Evolutionary conservation across 495 filamentous ascomycete species (phyloP).

Genomic region (Pseudoneurospora amorphoporcata): DNA sequence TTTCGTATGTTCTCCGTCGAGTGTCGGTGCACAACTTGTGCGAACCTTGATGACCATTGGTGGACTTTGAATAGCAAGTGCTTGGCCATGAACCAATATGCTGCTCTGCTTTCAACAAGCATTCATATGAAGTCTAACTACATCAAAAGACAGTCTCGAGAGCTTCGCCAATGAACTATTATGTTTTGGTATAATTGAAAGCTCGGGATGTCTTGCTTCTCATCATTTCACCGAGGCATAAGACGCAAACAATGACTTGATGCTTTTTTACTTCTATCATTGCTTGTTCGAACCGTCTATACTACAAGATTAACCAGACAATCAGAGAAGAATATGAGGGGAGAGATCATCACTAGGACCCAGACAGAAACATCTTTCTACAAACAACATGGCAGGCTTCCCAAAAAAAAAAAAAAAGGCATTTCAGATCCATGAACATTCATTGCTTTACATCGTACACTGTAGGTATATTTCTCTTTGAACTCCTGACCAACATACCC

Average conservation of each 20-base stretch:
- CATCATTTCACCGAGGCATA: neutral
- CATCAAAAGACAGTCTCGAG: too few relatives aligned
- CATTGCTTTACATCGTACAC: constrained; percentile 14
- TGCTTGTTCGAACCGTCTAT: constrained; percentile 21
- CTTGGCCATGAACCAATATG: neutral
- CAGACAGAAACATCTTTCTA: neutral
- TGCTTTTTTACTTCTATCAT: constrained; percentile 12
- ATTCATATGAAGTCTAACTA: too few relatives aligned
- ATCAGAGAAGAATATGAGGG: constrained; percentile 21
- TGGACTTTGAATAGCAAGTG: neutral
- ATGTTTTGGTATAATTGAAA: too few relatives aligned
- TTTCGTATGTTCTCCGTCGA: neutral
- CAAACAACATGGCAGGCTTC: constrained; percentile 8
- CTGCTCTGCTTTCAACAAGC: neutral
- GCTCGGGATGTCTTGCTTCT: too few relatives aligned
- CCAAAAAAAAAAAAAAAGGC: constrained; percentile 5
- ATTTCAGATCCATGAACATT: constrained; percentile 6
- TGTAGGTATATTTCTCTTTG: neutral
- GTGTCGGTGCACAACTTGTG: neutral
- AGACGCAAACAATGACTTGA: neutral
- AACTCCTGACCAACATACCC: neutral
- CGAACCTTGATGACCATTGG: neutral
- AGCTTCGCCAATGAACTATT: too few relatives aligned
- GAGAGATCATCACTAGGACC: constrained; percentile 15
- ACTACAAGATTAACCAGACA: constrained; percentile 23